Evolutionary conservation across 192 early-diverging fungal genomes (phyloP).

Genomic region (Lobosporangium transversale): DNA sequence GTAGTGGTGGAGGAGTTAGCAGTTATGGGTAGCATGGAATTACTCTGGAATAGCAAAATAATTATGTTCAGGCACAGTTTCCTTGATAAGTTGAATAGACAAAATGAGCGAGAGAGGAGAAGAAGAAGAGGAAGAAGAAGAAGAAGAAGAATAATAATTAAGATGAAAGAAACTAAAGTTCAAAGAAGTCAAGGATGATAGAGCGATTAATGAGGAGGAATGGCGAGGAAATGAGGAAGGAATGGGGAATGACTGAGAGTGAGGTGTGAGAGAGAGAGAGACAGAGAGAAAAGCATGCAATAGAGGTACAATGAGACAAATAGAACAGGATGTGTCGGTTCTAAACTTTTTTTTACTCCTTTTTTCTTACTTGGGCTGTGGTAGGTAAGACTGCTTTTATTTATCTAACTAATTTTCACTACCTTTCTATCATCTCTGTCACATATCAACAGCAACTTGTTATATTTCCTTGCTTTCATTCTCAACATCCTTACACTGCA

Average conservation of each 20-base stretch:
- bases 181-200: no score
- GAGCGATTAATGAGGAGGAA: background rate
- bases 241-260: background rate
- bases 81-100: background rate
- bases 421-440: no score
- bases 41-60: background rate
- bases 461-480: no score
- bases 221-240: background rate
- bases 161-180: background rate
- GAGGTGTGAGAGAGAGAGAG: background rate
- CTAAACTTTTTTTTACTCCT: no score
- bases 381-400: no score
- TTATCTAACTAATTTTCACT: no score
- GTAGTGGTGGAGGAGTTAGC: background rate
- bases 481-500: no score
- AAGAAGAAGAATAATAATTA: slow-evolving; percentile 4
- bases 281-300: background rate
- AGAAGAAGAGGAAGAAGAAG: slow-evolving; percentile 20
- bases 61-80: background rate
- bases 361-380: no score
- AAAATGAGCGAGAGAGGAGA: background rate
- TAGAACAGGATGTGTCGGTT: no score
- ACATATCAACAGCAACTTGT: no score
- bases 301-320: background rate
- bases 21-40: background rate